phyloP scores from a whole-genome alignment of 768 basidiomycete species.

The Boletus pseudo-olivaceus region DNA sequence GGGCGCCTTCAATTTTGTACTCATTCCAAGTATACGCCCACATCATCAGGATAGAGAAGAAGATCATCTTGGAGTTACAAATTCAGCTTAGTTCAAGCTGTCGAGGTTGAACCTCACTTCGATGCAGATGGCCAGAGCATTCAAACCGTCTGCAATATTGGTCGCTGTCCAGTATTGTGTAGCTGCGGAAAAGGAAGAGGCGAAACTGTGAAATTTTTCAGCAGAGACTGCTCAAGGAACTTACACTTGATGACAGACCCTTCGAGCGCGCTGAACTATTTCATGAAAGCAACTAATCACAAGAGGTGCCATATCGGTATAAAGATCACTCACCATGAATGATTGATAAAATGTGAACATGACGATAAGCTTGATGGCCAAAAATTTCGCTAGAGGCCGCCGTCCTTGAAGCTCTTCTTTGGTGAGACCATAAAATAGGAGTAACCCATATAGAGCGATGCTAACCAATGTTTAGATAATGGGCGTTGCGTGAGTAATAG shows the following conservation, averaged over 20 bases:
- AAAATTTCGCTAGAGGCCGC: constrained; percentile 79
- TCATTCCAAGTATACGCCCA: constrained; percentile 79
- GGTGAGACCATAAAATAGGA: constrained; percentile 80
- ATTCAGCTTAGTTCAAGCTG: constrained; percentile 4
- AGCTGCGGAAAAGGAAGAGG: constrained; percentile 31
- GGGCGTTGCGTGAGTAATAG: background rate
- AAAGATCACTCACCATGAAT: constrained; percentile 53
- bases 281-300: background rate
- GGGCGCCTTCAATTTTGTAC: constrained; percentile 47
- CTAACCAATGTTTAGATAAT: constrained; percentile 33
- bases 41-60: constrained; percentile 74
- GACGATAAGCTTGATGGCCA: constrained; percentile 83
- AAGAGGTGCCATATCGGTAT: background rate
- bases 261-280: constrained; percentile 63
- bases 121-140: constrained; percentile 76
- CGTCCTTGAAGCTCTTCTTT: constrained; percentile 74
- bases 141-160: constrained; percentile 82
- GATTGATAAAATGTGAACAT: constrained; percentile 89
- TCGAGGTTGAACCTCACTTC: constrained; percentile 50
- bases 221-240: background rate
- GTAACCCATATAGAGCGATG: constrained; percentile 80
- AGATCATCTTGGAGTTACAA: constrained; percentile 60
- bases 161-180: constrained; percentile 80
- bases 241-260: constrained; percentile 65
- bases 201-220: background rate